Conservation (phyloP, 164 flowering plant genomes). For the Paratinospora sagittata region DNA sequence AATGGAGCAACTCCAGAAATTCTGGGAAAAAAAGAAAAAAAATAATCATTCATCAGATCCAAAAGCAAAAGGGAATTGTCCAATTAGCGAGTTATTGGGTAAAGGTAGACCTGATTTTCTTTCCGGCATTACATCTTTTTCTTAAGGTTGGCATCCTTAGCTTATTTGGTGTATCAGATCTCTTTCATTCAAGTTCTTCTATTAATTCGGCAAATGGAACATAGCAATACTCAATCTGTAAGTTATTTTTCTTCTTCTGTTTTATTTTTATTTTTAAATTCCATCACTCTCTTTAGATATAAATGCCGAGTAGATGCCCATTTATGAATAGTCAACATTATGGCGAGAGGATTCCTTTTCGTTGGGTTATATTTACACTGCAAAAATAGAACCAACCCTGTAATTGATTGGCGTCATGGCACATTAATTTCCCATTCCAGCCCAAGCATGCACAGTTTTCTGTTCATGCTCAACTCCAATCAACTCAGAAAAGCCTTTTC, state of each 20-base stretch:
- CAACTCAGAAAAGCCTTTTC: too few relatives aligned
- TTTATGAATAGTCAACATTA: neutral
- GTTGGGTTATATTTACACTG: neutral
- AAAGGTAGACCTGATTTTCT: neutral
- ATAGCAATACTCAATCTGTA: constrained; percentile 95
- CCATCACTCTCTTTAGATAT: neutral
- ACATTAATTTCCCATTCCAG: neutral
- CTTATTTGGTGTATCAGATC: constrained; percentile 35
- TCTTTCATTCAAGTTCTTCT: constrained; percentile 96
- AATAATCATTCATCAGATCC: neutral
- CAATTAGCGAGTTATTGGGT: neutral
- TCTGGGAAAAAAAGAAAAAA: neutral
- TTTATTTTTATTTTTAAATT: neutral
- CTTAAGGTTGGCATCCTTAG: constrained; percentile 41
- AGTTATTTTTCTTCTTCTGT: constrained; percentile 18
- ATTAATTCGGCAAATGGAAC: constrained; percentile 95
- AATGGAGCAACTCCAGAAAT: neutral
- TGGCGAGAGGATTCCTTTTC: neutral
- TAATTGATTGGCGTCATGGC: neutral
- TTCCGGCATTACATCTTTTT: constrained; percentile 6
- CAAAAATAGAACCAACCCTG: neutral
- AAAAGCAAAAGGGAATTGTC: neutral
- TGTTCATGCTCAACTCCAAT: neutral
- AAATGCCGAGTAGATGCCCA: neutral
- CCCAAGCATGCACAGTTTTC: neutral